phyloP scores from a whole-genome alignment of 768 basidiomycete genomes.

The Naganishia vaughanmartiniae region DNA sequence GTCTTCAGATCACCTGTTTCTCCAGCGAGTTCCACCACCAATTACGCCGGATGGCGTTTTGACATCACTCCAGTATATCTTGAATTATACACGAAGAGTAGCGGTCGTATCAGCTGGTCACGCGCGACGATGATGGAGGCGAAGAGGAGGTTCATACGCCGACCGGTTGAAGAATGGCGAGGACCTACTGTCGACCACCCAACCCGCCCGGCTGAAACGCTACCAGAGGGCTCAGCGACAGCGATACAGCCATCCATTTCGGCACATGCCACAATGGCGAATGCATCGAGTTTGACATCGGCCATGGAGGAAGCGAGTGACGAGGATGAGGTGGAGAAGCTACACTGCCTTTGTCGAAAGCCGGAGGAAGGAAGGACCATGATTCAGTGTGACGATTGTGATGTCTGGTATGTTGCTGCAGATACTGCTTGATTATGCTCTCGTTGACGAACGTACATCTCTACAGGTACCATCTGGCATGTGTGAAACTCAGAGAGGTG shows the following conservation, averaged over 20 bases:
- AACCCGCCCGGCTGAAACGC: too few relatives aligned
- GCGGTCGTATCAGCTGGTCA: too few relatives aligned
- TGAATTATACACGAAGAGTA: neutral
- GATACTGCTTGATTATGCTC: neutral
- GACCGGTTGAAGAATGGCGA: too few relatives aligned
- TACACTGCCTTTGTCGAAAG: conserved; percentile 24
- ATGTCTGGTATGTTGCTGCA: conserved; percentile 25
- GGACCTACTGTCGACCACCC: too few relatives aligned
- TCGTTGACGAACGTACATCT: neutral
- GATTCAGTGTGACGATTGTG: conserved; percentile 29
- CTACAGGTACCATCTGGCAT: conserved; percentile 28
- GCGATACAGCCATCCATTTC: too few relatives aligned
- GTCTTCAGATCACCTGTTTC: neutral
- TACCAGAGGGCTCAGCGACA: too few relatives aligned
- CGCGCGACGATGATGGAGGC: too few relatives aligned
- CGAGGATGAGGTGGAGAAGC: conserved; percentile 1
- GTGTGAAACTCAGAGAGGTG: conserved; percentile 22
- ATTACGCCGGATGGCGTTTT: neutral
- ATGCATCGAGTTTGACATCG: neutral
- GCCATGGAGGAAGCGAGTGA: conserved; percentile 17
- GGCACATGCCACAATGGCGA: neutral
- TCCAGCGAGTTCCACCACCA: neutral
- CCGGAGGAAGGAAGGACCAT: conserved; percentile 21
- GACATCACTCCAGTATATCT: neutral
- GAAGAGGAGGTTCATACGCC: too few relatives aligned